Evolutionary conservation across 768 basidiomycete species (phyloP).

Genomic region (Mycena rebaudengoi): DNA sequence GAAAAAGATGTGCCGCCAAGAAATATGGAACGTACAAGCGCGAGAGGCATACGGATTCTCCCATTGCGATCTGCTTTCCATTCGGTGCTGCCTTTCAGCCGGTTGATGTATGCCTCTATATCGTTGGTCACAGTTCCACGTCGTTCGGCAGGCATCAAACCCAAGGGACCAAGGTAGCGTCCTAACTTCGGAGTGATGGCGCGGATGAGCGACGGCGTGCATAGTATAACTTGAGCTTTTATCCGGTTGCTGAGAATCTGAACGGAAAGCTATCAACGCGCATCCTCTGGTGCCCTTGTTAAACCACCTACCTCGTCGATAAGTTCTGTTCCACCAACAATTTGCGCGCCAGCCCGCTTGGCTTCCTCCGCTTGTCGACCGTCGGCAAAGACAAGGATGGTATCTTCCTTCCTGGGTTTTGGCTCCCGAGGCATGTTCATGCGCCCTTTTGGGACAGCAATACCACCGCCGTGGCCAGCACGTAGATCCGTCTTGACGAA

Average conservation of each 20-base stretch:
- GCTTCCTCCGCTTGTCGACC: slow-evolving; percentile 86
- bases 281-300: neutral
- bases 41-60: slow-evolving; percentile 84
- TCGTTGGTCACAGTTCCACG: slow-evolving; percentile 95
- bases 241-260: slow-evolving; percentile 81
- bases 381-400: slow-evolving; percentile 93
- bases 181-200: slow-evolving; percentile 82
- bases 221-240: slow-evolving; percentile 85
- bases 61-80: slow-evolving; percentile 94
- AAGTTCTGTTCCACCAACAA: slow-evolving; percentile 91
- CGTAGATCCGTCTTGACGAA: slow-evolving; percentile 82
- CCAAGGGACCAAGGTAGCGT: slow-evolving; percentile 85
- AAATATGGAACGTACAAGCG: slow-evolving; percentile 59
- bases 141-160: slow-evolving; percentile 94
- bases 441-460: slow-evolving; percentile 89
- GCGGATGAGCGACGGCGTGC: slow-evolving; percentile 80
- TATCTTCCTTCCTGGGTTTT: slow-evolving; percentile 73
- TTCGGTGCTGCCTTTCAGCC: slow-evolving; percentile 83
- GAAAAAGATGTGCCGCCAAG: too few relatives aligned
- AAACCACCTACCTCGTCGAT: slow-evolving; percentile 79
- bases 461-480: slow-evolving; percentile 69
- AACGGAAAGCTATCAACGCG: slow-evolving; percentile 9
- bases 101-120: slow-evolving; percentile 80
- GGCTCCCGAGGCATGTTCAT: slow-evolving; percentile 86
- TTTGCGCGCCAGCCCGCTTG: slow-evolving; percentile 85